Evolutionary conservation across 2,329 filamentous ascomycete species (phyloP), one percentile per base, ranked within the genome.

Genomic region (Sclerotinia glacialis): DNA sequence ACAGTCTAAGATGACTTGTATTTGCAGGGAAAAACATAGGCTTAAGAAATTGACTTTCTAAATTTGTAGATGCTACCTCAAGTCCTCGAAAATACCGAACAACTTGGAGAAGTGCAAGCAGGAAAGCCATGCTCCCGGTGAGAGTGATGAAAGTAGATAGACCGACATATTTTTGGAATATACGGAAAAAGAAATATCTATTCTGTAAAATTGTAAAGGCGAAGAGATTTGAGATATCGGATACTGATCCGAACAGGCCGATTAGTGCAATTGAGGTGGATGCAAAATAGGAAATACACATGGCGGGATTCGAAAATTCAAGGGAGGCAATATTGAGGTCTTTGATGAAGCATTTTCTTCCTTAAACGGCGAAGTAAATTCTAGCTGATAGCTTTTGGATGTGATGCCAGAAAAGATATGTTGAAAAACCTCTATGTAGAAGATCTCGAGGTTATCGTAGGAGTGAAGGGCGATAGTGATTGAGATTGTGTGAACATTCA

Each of bases 1-100:
- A 87, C n/a, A 89, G 75, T 23, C 89, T 82, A 5, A 83, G 79
- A 75, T 93, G 90, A 2, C 83, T 86, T 18, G 87, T 91, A 54
- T 79, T 80, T 72, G 86, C 86, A 9, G 89, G 88, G 52, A 92
- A 85, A 16, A 93, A 77, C 66, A 86, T 77, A 3, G 85, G 82
- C 62, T 72, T 73, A 3, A 66, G n/a, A 18, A 47, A 49, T 47
- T 55, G 69, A 28, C 23, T 69, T 67, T 65, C 64, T 46, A 65
- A 9, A 31, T 60, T 50, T 26, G 54, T 65, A 28, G 54, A 42
- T 21, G 14, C 42, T 40, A 56, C 53, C 44, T 58, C 42, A 34
- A 75, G 64, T n/a, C 65, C 67, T 49, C 64, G 58, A 14, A 71
- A 21, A 64, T 69, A 72, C n/a, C 72, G 69, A 54, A 65, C 16